Evolutionary conservation across 164 flowering plant species (phyloP), one percentile per base, ranked within the genome.

Genomic region (Chimonanthus salicifolius): DNA sequence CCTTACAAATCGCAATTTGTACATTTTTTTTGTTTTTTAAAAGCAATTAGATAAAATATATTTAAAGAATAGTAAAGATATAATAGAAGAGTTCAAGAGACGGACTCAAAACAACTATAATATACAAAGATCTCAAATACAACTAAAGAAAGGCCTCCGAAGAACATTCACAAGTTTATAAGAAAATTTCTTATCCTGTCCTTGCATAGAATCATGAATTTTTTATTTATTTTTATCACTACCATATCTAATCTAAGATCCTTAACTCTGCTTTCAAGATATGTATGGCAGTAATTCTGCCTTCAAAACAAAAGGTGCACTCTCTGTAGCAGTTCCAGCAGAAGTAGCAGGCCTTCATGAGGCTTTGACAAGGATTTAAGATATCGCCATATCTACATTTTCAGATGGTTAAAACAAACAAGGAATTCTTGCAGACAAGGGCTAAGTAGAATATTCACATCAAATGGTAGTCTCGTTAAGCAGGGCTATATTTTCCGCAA

Each of bases 271-370:
- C 47, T 62, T 63, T 0, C 83, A 89, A 90, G 75, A 89, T 69
- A 89, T 89, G 91, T 88, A 85, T 75, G 75, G 47, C 13, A 78
- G 79, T 62, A 84, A 85, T 74, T 66, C 74, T 62, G 20, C 77
- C 49, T 43, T 58, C 8, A 88, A 87, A 74, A 72, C 74, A n/a
- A 73, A 62, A 33, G 92, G 91, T 18, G 74, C 81, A 9, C 85
- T 90, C 58, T 86, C 90, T 5, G 58, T 88, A 21, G 94, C 81
- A 15, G 88, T 87, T 68, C 92, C 91, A 0, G 89, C 88, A 16
- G 89, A 88, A 68, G 74, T 87, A 6, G 89, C 87, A 15, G 91
- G 33, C 33, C 33, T 21, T 21, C 33, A 21, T 21, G 33, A 21
- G 33, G 33, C 33, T 33, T 33, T 64, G 65, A 7, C 46, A 21